Evolutionary conservation across 257 asterid species (phyloP).

Genomic region (Nyctanthes arbortristis): DNA sequence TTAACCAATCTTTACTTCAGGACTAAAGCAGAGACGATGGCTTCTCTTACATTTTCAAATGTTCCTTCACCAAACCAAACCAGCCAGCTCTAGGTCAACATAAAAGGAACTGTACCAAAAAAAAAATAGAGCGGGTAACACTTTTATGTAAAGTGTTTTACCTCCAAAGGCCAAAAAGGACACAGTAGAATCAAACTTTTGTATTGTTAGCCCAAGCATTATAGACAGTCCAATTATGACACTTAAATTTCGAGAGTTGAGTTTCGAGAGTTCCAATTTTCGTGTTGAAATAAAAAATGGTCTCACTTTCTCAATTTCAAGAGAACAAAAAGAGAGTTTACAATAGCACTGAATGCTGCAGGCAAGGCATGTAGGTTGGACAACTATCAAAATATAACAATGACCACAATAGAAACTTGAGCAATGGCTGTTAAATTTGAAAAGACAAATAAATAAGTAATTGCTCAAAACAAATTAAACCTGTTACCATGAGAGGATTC

Average conservation of each 20-base stretch:
- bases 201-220: not conserved
- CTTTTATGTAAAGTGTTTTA: not conserved
- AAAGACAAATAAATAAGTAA: not conserved
- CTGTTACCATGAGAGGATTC: constrained; percentile 90
- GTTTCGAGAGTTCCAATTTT: not conserved
- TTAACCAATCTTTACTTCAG: not conserved
- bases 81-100: not conserved
- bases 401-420: constrained; percentile 1
- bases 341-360: not conserved
- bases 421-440: constrained; percentile 6
- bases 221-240: not conserved
- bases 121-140: not conserved
- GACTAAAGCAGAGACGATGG: not conserved
- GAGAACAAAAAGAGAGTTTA: not conserved
- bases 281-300: not conserved
- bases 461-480: constrained; percentile 1
- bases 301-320: not conserved
- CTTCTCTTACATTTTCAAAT: not conserved
- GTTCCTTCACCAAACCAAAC: not conserved
- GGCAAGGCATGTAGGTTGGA: not conserved
- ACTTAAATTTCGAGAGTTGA: not conserved
- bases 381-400: not conserved
- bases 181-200: not conserved
- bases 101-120: not conserved
- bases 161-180: constrained; percentile 1